phyloP scores from a whole-genome alignment of 306 rosid genomes.

The Casuarina glauca region DNA sequence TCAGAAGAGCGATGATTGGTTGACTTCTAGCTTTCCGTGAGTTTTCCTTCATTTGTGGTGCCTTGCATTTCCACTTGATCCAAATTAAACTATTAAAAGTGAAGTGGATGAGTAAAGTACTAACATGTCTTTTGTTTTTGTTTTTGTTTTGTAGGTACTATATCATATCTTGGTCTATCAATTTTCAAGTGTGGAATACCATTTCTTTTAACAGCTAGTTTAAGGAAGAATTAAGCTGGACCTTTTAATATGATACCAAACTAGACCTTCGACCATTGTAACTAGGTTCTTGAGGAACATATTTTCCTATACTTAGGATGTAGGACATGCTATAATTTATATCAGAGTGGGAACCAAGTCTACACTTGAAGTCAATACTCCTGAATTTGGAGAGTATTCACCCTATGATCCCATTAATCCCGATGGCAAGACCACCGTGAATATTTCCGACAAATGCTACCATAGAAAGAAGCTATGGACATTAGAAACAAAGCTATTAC shows the following conservation, averaged over 20 bases:
- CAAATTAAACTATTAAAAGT: neutral
- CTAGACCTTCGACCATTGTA: no score
- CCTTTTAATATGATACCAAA: no score
- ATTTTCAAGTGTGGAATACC: no score
- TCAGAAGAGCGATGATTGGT: conserved; percentile 55
- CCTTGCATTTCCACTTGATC: neutral
- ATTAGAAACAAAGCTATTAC: neutral
- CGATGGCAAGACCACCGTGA: conserved; percentile 35
- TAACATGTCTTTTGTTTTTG: no score
- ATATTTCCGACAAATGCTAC: neutral
- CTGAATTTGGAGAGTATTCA: conserved; percentile 54
- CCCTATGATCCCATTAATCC: conserved; percentile 28
- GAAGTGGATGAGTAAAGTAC: neutral
- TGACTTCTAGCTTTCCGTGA: conserved; percentile 55
- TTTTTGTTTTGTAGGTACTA: no score
- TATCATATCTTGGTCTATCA: no score
- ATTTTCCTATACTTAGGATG: no score
- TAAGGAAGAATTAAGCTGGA: no score
- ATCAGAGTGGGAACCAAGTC: conserved; percentile 63
- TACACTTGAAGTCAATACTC: conserved; percentile 48
- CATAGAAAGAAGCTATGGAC: neutral
- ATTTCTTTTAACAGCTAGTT: no score
- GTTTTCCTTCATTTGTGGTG: conserved; percentile 20
- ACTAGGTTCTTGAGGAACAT: no score
- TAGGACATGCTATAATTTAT: no score